Base-by-base conservation (phyloP, 2,329 filamentous ascomycete species). In the Truncatella angustata region DNA sequence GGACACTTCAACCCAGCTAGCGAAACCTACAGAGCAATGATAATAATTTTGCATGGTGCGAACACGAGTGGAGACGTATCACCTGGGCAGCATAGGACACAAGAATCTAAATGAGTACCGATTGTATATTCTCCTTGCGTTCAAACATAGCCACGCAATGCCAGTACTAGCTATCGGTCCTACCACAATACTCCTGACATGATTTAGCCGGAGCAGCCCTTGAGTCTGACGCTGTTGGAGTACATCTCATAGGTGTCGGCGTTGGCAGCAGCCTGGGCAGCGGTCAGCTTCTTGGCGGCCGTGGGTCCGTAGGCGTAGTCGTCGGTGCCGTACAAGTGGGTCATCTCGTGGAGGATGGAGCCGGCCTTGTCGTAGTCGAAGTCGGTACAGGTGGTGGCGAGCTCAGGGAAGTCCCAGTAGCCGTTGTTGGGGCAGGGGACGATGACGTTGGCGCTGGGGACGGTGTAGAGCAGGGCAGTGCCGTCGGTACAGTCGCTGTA, bases 191-290 rank as follows among this genome's bases (percentile, higher is more conserved):
- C 7, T 7, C 7, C 28, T 32, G 28, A 32, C 28, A 32, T 32
- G 14, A 32, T 32, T 32, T 14, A 32, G 28, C 28, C 28, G 28
- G 11, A 18, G 36, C 47, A 50, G 14, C 47, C 47, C 10, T 23
- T 23, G 24, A 50, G 47, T 16, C 47, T 39, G 35, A 50, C 47
- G 47, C 35, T 42, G 24, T 36, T 36, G n/a, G 47, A 35, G 24
- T 50, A 50, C 47, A 50, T 50, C 47, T 50, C 47, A 10, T 50
- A 50, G 14, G 47, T 50, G n/a, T 50, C 47, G 24, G 47, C 47
- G 16, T 50, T 50, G 14, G 30, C 36, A 12, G 47, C 35, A 28
- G 47, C 47, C 36, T 50, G 30, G 3, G 47, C 47, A 20, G 47
- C 47, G 12, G 47, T 23, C 23, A 50, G 47, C 24, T 40, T 42